Base-by-base conservation (phyloP, 192 early-diverging fungal species). In the Coemansia sp. region DNA sequence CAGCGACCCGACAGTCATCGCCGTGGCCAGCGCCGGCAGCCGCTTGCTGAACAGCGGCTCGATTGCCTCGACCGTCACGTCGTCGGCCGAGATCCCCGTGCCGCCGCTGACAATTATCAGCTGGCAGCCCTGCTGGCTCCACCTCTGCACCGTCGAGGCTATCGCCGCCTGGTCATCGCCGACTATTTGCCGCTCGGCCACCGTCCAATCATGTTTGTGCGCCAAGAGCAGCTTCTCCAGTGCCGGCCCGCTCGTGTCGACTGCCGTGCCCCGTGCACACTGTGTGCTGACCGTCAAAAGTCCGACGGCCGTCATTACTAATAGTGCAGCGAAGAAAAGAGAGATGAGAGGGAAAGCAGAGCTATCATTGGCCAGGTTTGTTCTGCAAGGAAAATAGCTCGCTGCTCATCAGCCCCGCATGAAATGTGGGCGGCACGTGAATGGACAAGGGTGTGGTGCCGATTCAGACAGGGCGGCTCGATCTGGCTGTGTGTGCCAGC, bases 21-120 rank as follows among this genome's bases (percentile, higher is more conserved):
- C 70, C 12, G 84, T 86, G 0, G 83, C 80, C 23, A 98, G 77
- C n/a, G 92, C 88, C 1, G 86, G 82, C 1, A 91, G 84, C 4
- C 59, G 52, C 54, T 83, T 78, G 14, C 84, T 79, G 26, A 94
- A 78, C 38, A 94, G 55, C n/a, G 86, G 85, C 17, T 71, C 50
- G 10, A 98, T 57, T 1, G 92, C 92, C 74, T 92, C 92, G 3
- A 93, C 89, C 2, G 95, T 96, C 6, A 84, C 82, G 54, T 98
- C 95, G 42, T 89, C 74, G 26, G 83, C 67, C 12, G 87, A 84
- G 51, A 98, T 84, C 1, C 95, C 95, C 5, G 95, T 98, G n/a
- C 95, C 95, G 4, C 95, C 95, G 5, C 90, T 85, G 0, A 89
- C 84, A 5, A 95, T 45, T 10, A 95, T 64, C n/a, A 98, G 64